phyloP scores from a whole-genome alignment of 202 grass and related monocot genomes.

The Saccharum hybrid region DNA sequence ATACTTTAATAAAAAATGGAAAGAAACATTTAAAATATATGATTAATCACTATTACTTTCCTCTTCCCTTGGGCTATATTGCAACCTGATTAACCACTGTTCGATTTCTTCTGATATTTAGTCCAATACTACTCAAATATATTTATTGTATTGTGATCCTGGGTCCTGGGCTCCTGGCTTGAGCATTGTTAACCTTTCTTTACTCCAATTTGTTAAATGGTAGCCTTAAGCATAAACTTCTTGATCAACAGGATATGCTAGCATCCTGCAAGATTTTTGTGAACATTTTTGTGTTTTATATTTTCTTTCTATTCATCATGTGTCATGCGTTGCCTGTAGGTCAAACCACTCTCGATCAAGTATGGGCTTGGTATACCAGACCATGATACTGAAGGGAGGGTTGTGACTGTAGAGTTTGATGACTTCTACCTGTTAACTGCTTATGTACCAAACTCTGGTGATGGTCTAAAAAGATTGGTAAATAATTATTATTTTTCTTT shows the following conservation, averaged over 20 bases:
- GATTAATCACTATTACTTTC: slow-evolving; percentile 27
- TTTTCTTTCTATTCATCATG: slow-evolving; percentile 28
- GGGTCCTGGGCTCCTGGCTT: background rate
- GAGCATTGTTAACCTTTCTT: background rate
- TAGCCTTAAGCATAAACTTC: slow-evolving; percentile 9
- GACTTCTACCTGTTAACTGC: slow-evolving; percentile 80
- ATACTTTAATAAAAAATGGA: slow-evolving; percentile 1
- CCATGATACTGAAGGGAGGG: slow-evolving; percentile 88
- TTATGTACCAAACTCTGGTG: slow-evolving; percentile 97
- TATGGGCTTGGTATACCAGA: slow-evolving; percentile 89
- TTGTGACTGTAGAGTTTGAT: slow-evolving; percentile 90
- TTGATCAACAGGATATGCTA: background rate
- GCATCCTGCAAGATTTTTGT: slow-evolving; percentile 9
- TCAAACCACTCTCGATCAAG: slow-evolving; percentile 85
- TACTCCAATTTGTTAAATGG: slow-evolving; percentile 17
- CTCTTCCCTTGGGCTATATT: slow-evolving; percentile 12
- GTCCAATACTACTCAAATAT: background rate
- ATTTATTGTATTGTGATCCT: slow-evolving; percentile 11
- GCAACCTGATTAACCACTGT: slow-evolving; percentile 32
- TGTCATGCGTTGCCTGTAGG: slow-evolving; percentile 47
- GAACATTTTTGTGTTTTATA: background rate
- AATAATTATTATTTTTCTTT: slow-evolving; percentile 25
- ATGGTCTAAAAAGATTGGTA: slow-evolving; percentile 95
- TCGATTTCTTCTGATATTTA: background rate
- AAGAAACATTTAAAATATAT: slow-evolving; percentile 14